Evolutionary conservation across 805 yeast species (phyloP).

Genomic region (Starmerella tilneyi): DNA sequence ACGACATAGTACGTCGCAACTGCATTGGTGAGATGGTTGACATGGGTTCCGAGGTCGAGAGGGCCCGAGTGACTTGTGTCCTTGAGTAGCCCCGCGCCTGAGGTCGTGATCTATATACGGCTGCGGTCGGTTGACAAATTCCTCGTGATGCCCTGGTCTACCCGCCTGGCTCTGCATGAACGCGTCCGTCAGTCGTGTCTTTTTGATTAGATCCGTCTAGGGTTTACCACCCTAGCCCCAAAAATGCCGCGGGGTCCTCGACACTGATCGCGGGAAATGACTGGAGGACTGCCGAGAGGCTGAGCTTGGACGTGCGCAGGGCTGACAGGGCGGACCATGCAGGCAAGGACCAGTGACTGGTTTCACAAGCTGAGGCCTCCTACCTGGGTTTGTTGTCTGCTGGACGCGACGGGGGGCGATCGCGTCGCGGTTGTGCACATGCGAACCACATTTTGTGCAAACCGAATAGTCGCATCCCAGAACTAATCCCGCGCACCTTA

Average conservation of each 20-base stretch:
- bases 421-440: no score
- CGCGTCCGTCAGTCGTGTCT: constrained; percentile 13
- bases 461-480: no score
- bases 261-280: neutral
- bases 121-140: constrained; percentile 13
- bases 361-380: no score
- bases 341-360: no score
- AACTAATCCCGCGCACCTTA: no score
- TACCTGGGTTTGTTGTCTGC: no score
- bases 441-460: no score
- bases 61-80: neutral
- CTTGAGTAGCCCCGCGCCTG: neutral
- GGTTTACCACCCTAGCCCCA: constrained; percentile 2
- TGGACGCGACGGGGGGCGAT: no score
- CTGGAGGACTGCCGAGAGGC: neutral
- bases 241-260: neutral
- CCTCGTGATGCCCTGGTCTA: constrained; percentile 9
- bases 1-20: constrained; percentile 7
- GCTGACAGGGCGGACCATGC: no score
- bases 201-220: constrained; percentile 10
- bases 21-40: constrained; percentile 5
- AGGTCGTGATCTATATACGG: constrained; percentile 9
- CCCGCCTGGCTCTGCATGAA: constrained; percentile 4
- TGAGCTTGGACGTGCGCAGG: no score
- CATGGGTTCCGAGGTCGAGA: neutral